Base-by-base conservation (phyloP, 179 eudicot genomes). In the Beta macrorhiza region DNA sequence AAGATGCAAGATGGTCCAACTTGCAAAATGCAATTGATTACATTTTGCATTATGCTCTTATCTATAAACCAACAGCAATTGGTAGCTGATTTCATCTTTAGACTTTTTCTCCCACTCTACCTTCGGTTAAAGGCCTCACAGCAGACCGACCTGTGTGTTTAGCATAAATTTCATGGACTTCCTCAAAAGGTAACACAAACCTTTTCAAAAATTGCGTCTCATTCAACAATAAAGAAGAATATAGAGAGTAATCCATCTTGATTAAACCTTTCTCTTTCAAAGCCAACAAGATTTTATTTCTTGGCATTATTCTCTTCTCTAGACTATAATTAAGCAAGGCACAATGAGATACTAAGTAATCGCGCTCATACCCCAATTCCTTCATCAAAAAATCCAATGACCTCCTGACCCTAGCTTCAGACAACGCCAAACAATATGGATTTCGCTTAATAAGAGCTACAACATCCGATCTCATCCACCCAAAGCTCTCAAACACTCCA, bases 281-380 rank as follows among this genome's bases (percentile, higher is more conserved):
- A 44, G 55, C 78, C 73, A 49, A 57, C 32, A 79, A 44, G 14
- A 82, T 57, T 22, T 49, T 62, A 42, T 63, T 19, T 56, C 87
- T 75, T 7, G 85, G 87, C 62, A 82, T 29, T 0, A 85, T 74
- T 75, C 87, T 79, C 7, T 76, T 85, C 56, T 82, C 82, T 78
- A 85, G 44, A 32, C 83, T 82, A 57, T 63, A 72, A 61, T 55
- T 67, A 0, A 85, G 57, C 45, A 85, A 25, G 17, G 17, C 61
- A 42, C 80, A 63, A 42, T 59, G 73, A 14, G 81, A 62, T 2
- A 76, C 67, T 49, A 85, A 29, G 63, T 82, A 79, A 13, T 16
- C 59, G 44, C 79, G 79, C 16, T 45, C 67, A 42, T 47, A 85
- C 15, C 83, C 85, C 51, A 85, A 76, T 52, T 85, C 85, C 7